Base-by-base conservation (phyloP, 257 asterid genomes). In the Scutellaria baicalensis region DNA sequence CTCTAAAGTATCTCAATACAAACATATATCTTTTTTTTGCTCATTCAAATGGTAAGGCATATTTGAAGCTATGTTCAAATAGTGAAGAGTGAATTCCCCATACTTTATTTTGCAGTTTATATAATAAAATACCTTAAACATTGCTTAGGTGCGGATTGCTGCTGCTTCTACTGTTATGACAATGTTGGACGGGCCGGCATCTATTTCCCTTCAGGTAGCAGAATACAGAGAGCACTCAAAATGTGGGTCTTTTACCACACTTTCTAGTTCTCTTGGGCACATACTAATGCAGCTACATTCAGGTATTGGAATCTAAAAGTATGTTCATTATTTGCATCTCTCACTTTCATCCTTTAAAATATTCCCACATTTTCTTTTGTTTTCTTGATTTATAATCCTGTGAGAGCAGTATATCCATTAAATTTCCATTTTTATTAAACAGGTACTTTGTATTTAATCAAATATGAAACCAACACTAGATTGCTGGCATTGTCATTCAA, bases 251-350 rank as follows among this genome's bases (percentile, higher is more conserved):
- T 93, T 88, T 80, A 93, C 97, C 38, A 79, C 98, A 66, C 93
- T 93, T 71, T 93, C 98, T 74, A 84, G 89, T 69, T 86, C 97
- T 64, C 97, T 93, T 81, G 98, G 98, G 66, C 95, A 93, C 67
- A 90, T 93, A 67, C 81, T 90, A 74, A 83, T 93, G 95, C 95
- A 93, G 77, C 81, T 93, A 57, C 98, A 93, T 85, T 80, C 91
- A 79, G 98, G 98, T 93, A 82, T 69, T 44, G 71, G 52, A 35
- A 50, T 79, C 69, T 36, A 18, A 54, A 55, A 70, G 69, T 68
- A 36, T 64, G 52, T 59, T 51, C 59, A 60, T 64, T 69, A 50
- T 76, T 59, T 18, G 9, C 39, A 12, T 31, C 38, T 49, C 12
- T 23, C 27, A 6, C 16, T 38, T 50, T 33, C 49, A 23, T 75